Base-by-base conservation (phyloP, 1,139 yeast genomes). In the Casaregolazyma lundiana region DNA sequence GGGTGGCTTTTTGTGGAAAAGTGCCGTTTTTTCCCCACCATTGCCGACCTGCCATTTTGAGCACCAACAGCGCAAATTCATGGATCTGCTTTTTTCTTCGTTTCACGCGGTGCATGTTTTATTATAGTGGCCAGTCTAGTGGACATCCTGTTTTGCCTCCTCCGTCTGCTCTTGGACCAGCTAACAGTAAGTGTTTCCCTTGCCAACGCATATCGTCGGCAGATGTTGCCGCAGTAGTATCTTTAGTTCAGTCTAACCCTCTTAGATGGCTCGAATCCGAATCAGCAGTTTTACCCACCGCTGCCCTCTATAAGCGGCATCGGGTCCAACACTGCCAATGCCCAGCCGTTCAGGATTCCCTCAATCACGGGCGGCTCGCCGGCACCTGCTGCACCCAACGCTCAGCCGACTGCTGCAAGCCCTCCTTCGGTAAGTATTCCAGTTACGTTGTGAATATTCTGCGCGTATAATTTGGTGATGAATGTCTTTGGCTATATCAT, bases 301-400 rank as follows among this genome's bases (percentile, higher is more conserved):
- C 39, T 45, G 40, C 48, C 48, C 9, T 41, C 45, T 6, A 29
- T 45, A 17, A 32, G 42, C 15, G 48, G 48, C 15, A 37, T 45
- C 19, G 48, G 48, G 13, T 22, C 35, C 7, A 19, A 37, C 29
- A 21, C 45, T 2, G n/a, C 29, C 21, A 19, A 20, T 19, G 39
- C 42, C 8, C 48, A 45, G 38, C 48, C 41, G 17, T 45, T 34
- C 22, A 41, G 42, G 20, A 45, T 45, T 22, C 45, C 48, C 3
- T 39, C 48, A 7, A 34, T 45, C 56, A 49, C 37, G 62, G 56
- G 17, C 58, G 56, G 45, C 39, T 59, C 48, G 38, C 35, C 51
- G 50, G 44, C 57, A 48, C 30, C 62, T 50, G 47, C 60, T 52
- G 17, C 62, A 56, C 47, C 54, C 5, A 19, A 30, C n/a, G 13